phyloP scores from a whole-genome alignment of 768 basidiomycete species.

The Coprinellus micaceus region DNA sequence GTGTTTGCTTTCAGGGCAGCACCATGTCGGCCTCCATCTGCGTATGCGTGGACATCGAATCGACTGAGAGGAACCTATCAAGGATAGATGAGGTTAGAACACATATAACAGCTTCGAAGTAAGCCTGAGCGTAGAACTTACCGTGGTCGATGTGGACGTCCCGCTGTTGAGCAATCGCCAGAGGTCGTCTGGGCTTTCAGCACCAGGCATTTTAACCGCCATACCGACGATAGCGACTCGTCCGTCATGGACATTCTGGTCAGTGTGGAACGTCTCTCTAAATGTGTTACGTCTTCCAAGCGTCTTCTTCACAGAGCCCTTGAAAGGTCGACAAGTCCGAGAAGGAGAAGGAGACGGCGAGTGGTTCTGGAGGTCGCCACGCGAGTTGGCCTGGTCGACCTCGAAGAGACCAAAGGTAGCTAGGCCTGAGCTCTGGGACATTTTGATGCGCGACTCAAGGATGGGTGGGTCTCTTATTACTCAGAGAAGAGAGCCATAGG shows the following conservation, averaged over 20 bases:
- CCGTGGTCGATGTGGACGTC: constrained; percentile 54
- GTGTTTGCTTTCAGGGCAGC: constrained; percentile 48
- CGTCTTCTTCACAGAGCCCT: no score
- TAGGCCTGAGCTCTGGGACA: no score
- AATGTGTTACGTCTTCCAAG: no score
- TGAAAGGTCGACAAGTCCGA: no score
- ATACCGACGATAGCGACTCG: constrained; percentile 72
- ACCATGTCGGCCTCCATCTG: constrained; percentile 24
- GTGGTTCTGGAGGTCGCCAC: no score
- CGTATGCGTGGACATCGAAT: constrained; percentile 45
- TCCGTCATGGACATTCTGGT: constrained; percentile 17
- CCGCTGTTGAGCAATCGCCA: constrained; percentile 62
- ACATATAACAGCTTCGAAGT: constrained; percentile 4
- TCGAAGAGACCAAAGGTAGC: no score
- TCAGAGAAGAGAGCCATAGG: no score
- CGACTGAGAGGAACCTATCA: constrained; percentile 66
- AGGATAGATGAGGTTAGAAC: constrained; percentile 5
- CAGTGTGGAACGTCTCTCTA: no score
- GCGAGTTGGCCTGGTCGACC: no score
- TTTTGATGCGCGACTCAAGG: no score
- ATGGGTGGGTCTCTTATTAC: no score
- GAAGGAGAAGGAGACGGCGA: no score
- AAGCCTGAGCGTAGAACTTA: constrained; percentile 21
- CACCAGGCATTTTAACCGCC: constrained; percentile 60
- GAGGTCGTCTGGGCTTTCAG: constrained; percentile 40